phyloP scores from a whole-genome alignment of 1,284 basidiomycete genomes.

The Sporisorium reilianum region DNA sequence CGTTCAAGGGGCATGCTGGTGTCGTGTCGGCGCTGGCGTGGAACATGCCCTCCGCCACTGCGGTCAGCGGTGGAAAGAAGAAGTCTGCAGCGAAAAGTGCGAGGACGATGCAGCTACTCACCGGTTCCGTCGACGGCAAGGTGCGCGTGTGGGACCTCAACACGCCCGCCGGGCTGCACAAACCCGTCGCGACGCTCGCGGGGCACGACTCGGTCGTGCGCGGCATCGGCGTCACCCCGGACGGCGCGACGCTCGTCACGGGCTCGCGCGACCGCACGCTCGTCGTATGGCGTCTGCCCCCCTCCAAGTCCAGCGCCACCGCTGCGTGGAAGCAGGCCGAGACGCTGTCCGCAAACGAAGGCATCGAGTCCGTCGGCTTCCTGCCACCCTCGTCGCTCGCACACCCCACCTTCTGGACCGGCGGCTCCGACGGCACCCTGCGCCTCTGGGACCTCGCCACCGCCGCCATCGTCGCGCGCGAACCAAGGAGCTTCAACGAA shows the following conservation, averaged over 20 bases:
- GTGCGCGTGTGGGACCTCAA: conserved; percentile 66
- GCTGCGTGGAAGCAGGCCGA: conserved; percentile 58
- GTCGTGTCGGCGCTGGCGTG: conserved; percentile 90
- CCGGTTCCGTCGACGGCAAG: conserved; percentile 77
- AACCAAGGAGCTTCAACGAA: conserved; percentile 40
- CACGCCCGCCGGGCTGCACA: conserved; percentile 41
- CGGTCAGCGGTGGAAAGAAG: conserved; percentile 8
- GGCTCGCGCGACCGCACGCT: conserved; percentile 62
- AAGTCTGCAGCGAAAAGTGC: conserved; percentile 17
- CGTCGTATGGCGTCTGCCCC: conserved; percentile 49
- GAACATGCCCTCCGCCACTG: conserved; percentile 78
- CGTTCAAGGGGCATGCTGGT: conserved; percentile 90
- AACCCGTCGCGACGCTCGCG: conserved; percentile 50
- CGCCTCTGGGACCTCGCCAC: conserved; percentile 56
- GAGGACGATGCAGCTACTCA: conserved; percentile 81
- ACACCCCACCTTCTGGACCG: conserved; percentile 56
- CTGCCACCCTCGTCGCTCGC: conserved; percentile 15
- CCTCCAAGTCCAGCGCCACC: conserved; percentile 1
- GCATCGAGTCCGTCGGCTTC: conserved; percentile 62
- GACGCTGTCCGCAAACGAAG: conserved; percentile 59
- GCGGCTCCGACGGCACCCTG: conserved; percentile 55
- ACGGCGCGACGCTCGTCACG: conserved; percentile 54
- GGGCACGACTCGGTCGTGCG: conserved; percentile 66
- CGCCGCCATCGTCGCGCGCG: conserved; percentile 35
- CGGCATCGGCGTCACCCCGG: conserved; percentile 54